A percentile compares a stretch with the other conserved stretches of the same genome.
Conservation (phyloP, 148 eudicot species). For the Camellia lanceoleosa region DNA sequence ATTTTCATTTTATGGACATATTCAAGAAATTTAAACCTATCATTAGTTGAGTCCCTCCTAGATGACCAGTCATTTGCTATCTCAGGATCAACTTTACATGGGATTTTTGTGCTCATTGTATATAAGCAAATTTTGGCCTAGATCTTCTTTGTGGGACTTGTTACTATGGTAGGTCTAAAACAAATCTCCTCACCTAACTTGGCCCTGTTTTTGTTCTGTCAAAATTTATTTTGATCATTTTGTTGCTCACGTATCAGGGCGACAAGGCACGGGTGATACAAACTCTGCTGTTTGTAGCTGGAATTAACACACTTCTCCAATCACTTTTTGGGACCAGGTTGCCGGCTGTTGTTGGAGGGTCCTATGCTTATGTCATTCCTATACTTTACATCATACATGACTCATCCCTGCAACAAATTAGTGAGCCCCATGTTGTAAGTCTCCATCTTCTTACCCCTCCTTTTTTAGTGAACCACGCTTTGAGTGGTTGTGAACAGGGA, state of each 20-base stretch:
- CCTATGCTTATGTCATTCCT: constrained; percentile 81
- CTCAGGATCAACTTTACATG: constrained; percentile 3
- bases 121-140: constrained; percentile 6
- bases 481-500: neutral
- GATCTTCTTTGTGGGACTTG: constrained; percentile 12
- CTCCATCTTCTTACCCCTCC: neutral
- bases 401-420: constrained; percentile 69
- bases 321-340: constrained; percentile 95
- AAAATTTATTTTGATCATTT: constrained; percentile 1
- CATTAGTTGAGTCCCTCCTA: constrained; percentile 5
- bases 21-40: constrained; percentile 3
- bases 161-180: constrained; percentile 11
- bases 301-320: constrained; percentile 94
- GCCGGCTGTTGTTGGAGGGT: constrained; percentile 97
- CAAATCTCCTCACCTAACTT: constrained; percentile 4
- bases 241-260: constrained; percentile 51
- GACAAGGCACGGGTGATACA: constrained; percentile 98
- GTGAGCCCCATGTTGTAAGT: constrained; percentile 75
- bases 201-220: neutral
- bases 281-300: constrained; percentile 88
- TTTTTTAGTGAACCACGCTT: neutral
- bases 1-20: neutral
- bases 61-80: constrained; percentile 7
- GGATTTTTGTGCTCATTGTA: constrained; percentile 6
- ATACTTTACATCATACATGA: constrained; percentile 82